These are phyloP conservation scores for Boletus eberwhitei DNA, from an alignment of 768 basidiomycete genomes.

Conservation along the genomic window DNA sequence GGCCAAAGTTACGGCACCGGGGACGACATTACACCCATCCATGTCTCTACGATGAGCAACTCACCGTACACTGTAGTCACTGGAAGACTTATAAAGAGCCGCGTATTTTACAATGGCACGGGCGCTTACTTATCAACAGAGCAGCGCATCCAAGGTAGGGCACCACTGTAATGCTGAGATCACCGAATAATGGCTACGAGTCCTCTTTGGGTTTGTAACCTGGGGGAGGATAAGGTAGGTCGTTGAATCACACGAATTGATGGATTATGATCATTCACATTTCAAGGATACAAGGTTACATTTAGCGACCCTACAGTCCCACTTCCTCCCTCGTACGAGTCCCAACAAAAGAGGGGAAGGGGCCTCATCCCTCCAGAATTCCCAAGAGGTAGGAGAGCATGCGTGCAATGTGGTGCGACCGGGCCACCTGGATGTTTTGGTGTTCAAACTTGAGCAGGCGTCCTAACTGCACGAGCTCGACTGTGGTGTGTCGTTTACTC, in stretches of 20 bases:
- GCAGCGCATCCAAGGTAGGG: too few relatives aligned
- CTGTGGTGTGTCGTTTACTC: constrained; percentile 34
- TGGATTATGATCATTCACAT: constrained; percentile 13
- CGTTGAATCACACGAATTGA: too few relatives aligned
- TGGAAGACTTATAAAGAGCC: not conserved
- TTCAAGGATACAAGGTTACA: constrained; percentile 23
- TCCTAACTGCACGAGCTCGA: constrained; percentile 28
- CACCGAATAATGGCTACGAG: not conserved
- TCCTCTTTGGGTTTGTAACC: not conserved
- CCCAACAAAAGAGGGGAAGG: constrained; percentile 21
- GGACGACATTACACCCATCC: not conserved
- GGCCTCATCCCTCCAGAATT: constrained; percentile 20
- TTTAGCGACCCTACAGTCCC: constrained; percentile 24
- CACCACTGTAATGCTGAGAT: too few relatives aligned
- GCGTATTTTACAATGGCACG: too few relatives aligned
- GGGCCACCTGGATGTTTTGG: constrained; percentile 13
- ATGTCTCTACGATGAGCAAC: not conserved
- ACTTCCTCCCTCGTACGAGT: constrained; percentile 17
- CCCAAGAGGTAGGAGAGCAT: constrained; percentile 26
- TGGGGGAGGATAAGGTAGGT: too few relatives aligned
- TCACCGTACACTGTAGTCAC: not conserved
- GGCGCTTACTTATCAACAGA: not conserved
- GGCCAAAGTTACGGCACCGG: not conserved
- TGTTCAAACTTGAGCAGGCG: constrained; percentile 13
- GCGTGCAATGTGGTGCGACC: constrained; percentile 23